Base-by-base conservation (phyloP, 352 stramenopile species). In the Pythium aphanidermatum region DNA sequence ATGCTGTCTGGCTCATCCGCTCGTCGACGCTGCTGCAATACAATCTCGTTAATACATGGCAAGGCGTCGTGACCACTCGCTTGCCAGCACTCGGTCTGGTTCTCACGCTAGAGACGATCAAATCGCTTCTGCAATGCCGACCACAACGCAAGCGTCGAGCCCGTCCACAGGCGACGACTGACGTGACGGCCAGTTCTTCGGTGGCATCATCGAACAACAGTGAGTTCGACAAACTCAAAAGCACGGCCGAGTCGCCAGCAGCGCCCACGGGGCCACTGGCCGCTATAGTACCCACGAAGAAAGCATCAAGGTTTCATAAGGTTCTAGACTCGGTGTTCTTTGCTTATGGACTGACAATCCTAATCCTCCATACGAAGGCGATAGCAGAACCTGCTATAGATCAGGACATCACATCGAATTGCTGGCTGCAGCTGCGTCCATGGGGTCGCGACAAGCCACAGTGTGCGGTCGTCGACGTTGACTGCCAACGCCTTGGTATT, bases 21-120 rank as follows among this genome's bases (percentile, higher is more conserved):
- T 60, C 51, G 24, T 60, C 51, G 9, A 60, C 42, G 6, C 30
- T 60, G 20, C 36, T 60, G 13, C 42, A 60, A 14, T 60, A 52
- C 20, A 60, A 60, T 20, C 51, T 60, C 17, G 51, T 60, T 14
- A 60, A 60, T 31, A 53, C 51, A 2, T 60, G 51, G 51, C 13
- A 24, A 2, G 51, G 41, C 19, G 51, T 60, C 4, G 6, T 60
- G 14, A 60, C 51, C 24, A 60, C 51, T 13, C 51, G 51, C 5
- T 24, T 60, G 14, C 51, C 51, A 8, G 51, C 51, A 29, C 30
- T 60, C 2, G 51, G 51, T 10, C 30, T 60, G 0, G 43, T 60
- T 24, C 21, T 60, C 29, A 38, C 51, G 7, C 24, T 60, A 2
- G 51, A 60, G 24, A 60, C 51, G 7, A 19, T 47, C 11, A 60